Evolutionary conservation across 306 rosid genomes (phyloP), one percentile per base, ranked within the genome.

Genomic region (Clitoria ternatea): DNA sequence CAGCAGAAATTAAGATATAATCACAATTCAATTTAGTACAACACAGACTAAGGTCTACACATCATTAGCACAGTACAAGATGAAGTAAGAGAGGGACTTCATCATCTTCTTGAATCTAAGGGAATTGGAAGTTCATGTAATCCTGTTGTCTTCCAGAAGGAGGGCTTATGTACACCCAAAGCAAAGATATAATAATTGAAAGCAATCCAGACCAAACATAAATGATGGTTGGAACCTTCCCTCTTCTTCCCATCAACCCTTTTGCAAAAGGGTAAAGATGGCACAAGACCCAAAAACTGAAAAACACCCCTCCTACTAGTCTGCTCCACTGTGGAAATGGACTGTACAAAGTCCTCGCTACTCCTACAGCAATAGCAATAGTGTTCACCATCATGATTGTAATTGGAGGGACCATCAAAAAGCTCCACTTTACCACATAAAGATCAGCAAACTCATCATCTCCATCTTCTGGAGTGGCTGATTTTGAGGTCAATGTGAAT

Each of bases 191-290:
- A 9, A 91, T 85, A 44, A 91, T 86, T 4, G 97, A 86, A 33
- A 91, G 84, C 79, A 91, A 75, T 18, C 90, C 97, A 10, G 97
- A 91, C 97, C 96, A 91, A 12, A 91, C 97, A 47, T 82, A 91
- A 7, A 91, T 74, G 1, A 91, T 88, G 40, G 97, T 91, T 6
- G 97, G 97, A 70, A 91, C 89, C 74, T 52, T 85, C 40, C 96
- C 96, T 75, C 87, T 82, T 63, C 84, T 85, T 43, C 97, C 97
- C 97, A 91, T 74, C 69, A 88, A 61, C 15, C 97, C 97, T 59
- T 88, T 88, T 4, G 91, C 92, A 73, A 91, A 88, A 0, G 97
- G 97, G 65, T 83, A 91, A 59, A 91, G 92, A 80, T 91, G 97
- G 64, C 90, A 83, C 24, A 91, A 60, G 1, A 91, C 97, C 97